Evolutionary conservation across 1,284 basidiomycete species (phyloP).

Genomic region (Rhodotorula sp.): DNA sequence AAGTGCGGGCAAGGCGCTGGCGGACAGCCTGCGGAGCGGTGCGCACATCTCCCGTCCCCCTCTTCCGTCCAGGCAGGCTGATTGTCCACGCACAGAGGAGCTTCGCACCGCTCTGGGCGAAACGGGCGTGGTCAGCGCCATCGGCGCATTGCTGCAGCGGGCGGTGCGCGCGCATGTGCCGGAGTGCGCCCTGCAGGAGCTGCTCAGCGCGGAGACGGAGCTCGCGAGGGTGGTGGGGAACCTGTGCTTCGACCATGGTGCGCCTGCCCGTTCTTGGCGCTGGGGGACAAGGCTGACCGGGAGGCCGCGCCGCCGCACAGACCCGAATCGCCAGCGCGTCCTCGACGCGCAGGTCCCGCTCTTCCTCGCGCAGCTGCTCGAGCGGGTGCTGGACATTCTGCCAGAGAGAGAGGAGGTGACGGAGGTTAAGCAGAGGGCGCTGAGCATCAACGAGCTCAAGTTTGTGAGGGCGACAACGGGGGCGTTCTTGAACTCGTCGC

Average conservation of each 20-base stretch:
- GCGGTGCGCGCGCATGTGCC: not conserved
- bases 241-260: constrained; percentile 33
- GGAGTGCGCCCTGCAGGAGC: not conserved
- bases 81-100: not conserved
- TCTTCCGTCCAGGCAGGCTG: not conserved
- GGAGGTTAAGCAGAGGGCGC: not conserved
- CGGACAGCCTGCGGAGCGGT: constrained; percentile 18
- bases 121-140: not conserved
- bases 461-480: constrained; percentile 76
- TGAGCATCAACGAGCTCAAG: constrained; percentile 56
- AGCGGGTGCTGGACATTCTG: not conserved
- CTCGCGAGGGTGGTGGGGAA: constrained; percentile 31
- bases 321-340: constrained; percentile 10
- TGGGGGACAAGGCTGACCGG: not conserved
- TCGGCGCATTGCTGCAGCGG: not conserved
- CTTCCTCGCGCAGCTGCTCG: not conserved
- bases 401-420: not conserved
- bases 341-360: constrained; percentile 12
- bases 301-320: not conserved
- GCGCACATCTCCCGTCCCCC: not conserved
- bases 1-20: constrained; percentile 4
- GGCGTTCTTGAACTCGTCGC: constrained; percentile 73
- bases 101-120: constrained; percentile 9
- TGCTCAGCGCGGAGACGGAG: constrained; percentile 10
- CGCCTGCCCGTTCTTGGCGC: not conserved